Percentiles rank a stretch among this genome's conserved stretches.
These are phyloP conservation scores for Cryptococcus sp. DNA, from an alignment of 1,284 basidiomycete genomes.

Conservation along the genomic window DNA sequence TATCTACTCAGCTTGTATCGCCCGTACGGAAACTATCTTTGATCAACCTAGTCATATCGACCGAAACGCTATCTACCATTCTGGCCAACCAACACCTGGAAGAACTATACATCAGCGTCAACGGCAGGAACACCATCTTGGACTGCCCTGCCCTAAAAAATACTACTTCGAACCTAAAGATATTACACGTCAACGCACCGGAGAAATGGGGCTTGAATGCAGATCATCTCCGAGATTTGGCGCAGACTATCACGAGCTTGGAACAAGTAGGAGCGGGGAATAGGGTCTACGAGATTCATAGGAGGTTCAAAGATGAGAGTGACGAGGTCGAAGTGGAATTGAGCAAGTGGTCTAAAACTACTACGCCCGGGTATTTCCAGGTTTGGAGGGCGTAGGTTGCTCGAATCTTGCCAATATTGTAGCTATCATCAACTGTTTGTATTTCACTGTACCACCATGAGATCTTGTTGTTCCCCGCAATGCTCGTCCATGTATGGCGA, in stretches of 20 bases:
- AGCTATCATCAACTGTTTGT: too few relatives aligned
- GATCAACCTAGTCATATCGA: constrained; percentile 34
- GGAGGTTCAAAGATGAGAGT: constrained; percentile 16
- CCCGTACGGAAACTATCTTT: constrained; percentile 33
- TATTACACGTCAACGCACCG: constrained; percentile 44
- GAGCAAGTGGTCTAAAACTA: constrained; percentile 33
- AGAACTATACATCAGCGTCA: constrained; percentile 41
- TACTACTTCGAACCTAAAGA: constrained; percentile 10
- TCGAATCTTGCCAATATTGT: background rate
- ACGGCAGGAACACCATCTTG: constrained; percentile 16
- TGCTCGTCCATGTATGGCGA: background rate
- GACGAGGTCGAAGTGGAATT: constrained; percentile 28
- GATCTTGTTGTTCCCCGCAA: too few relatives aligned
- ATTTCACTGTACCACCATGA: too few relatives aligned
- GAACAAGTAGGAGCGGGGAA: constrained; percentile 47
- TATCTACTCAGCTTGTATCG: constrained; percentile 14
- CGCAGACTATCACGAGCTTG: constrained; percentile 24
- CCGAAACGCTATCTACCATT: constrained; percentile 16
- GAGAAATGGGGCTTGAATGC: constrained; percentile 29
- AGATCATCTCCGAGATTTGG: constrained; percentile 31
- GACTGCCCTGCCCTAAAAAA: constrained; percentile 15
- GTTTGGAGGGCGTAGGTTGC: constrained; percentile 44
- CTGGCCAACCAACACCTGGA: constrained; percentile 24
- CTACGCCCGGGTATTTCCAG: constrained; percentile 48
- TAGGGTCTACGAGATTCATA: constrained; percentile 46